These are phyloP conservation scores for Arthromyces matolae DNA, from an alignment of 768 basidiomycete species.

Conservation along the genomic window DNA sequence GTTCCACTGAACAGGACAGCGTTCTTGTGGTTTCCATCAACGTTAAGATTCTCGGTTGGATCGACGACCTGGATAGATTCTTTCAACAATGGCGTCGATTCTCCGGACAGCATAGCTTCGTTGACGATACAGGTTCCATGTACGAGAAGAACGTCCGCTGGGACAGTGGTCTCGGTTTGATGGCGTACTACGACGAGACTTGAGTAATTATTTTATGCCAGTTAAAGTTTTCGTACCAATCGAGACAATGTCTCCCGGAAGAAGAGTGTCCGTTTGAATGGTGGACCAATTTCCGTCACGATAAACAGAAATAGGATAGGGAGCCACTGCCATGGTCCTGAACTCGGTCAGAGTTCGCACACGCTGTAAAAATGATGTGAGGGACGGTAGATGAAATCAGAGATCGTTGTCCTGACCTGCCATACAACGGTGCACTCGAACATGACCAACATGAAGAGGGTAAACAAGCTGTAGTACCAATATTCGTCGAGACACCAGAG, in stretches of 20 bases:
- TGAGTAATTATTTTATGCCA: background rate
- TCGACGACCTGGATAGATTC: slow-evolving; percentile 90
- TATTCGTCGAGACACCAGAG: slow-evolving; percentile 98
- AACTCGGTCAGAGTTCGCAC: slow-evolving; percentile 91
- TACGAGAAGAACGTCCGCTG: slow-evolving; percentile 90
- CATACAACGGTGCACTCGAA: slow-evolving; percentile 99
- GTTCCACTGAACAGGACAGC: slow-evolving; percentile 92
- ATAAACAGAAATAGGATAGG: slow-evolving; percentile 81
- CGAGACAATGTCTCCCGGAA: slow-evolving; percentile 91
- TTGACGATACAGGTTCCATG: slow-evolving; percentile 95
- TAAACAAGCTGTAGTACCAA: slow-evolving; percentile 98
- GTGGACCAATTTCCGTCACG: slow-evolving; percentile 78
- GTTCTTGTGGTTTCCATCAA: slow-evolving; percentile 84
- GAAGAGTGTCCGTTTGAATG: slow-evolving; percentile 79
- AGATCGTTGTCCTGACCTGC: slow-evolving; percentile 61
- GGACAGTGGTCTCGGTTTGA: slow-evolving; percentile 80
- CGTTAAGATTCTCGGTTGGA: slow-evolving; percentile 68
- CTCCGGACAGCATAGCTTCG: slow-evolving; percentile 98
- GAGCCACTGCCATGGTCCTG: slow-evolving; percentile 91
- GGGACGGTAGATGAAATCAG: background rate
- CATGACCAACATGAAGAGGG: slow-evolving; percentile 95
- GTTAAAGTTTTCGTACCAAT: slow-evolving; percentile 40
- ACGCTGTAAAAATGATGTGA: slow-evolving; percentile 49
- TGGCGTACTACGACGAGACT: slow-evolving; percentile 46
- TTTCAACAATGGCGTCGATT: slow-evolving; percentile 95